These are phyloP conservation scores for Teratosphaeria nubilosa DNA, from an alignment of 2,329 filamentous ascomycete genomes.

Conservation along the genomic window DNA sequence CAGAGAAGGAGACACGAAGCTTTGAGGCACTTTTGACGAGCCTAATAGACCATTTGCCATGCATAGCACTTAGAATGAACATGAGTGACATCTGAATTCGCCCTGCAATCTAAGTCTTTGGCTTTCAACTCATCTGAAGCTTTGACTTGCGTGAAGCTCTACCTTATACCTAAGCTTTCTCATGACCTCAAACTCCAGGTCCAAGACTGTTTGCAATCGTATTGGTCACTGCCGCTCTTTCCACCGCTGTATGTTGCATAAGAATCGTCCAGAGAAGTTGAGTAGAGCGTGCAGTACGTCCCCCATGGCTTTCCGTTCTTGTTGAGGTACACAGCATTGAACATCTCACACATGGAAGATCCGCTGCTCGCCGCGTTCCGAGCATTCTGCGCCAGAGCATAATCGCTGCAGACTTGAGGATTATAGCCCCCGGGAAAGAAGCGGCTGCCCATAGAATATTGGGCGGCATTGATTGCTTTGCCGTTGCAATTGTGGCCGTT, in stretches of 20 bases:
- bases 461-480: slow-evolving; percentile 10
- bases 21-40: too few species aligned
- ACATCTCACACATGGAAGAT: slow-evolving; percentile 14
- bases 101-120: too few species aligned
- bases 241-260: slow-evolving; percentile 12
- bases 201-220: slow-evolving; percentile 15
- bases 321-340: slow-evolving; percentile 19
- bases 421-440: slow-evolving; percentile 22
- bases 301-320: slow-evolving; percentile 17
- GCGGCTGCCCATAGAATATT: slow-evolving; percentile 13
- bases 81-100: too few species aligned
- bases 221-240: slow-evolving; percentile 9
- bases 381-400: slow-evolving; percentile 13
- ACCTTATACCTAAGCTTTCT: too few species aligned
- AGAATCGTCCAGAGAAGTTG: slow-evolving; percentile 3
- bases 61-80: too few species aligned
- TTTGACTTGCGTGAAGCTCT: not conserved
- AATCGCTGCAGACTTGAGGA: slow-evolving; percentile 18
- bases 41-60: too few species aligned
- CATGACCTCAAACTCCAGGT: slow-evolving; percentile 5
- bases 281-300: slow-evolving; percentile 18
- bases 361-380: slow-evolving; percentile 3
- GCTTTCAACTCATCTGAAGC: too few species aligned
- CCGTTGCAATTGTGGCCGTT: slow-evolving; percentile 7
- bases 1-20: too few species aligned